These are phyloP conservation scores for Vitis hybrid DNA, from an alignment of 177 flowering plant species.

Conservation along the genomic window DNA sequence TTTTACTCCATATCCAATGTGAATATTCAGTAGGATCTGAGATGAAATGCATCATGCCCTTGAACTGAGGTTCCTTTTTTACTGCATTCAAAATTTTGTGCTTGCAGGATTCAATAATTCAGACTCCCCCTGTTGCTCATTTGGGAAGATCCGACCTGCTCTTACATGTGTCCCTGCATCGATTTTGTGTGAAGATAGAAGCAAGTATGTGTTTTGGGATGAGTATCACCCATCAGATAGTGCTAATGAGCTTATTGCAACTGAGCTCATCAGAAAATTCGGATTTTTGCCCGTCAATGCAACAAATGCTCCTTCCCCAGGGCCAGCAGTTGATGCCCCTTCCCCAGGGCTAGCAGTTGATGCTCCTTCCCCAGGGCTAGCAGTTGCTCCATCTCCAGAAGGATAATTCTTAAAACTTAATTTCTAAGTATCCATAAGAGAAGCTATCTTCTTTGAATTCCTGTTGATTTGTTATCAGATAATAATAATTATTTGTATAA, in stretches of 20 bases:
- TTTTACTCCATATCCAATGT: neutral
- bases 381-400: too few relatives aligned
- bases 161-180: slow-evolving; percentile 85
- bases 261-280: slow-evolving; percentile 70
- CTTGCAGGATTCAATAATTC: slow-evolving; percentile 75
- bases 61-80: neutral
- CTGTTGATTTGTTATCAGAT: too few relatives aligned
- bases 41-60: neutral
- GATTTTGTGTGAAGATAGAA: slow-evolving; percentile 68
- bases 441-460: too few relatives aligned
- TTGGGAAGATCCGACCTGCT: slow-evolving; percentile 72
- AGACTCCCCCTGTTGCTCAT: slow-evolving; percentile 85
- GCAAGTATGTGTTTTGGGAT: slow-evolving; percentile 95
- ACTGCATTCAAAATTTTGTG: too few relatives aligned
- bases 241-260: slow-evolving; percentile 82
- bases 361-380: too few relatives aligned
- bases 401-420: too few relatives aligned
- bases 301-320: slow-evolving; percentile 4
- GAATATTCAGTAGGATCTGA: neutral
- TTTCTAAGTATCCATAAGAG: too few relatives aligned
- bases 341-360: too few relatives aligned
- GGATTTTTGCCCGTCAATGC: slow-evolving; percentile 34
- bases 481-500: too few relatives aligned
- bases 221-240: slow-evolving; percentile 91
- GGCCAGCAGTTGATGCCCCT: too few relatives aligned